Percentiles rank a stretch among this genome's conserved stretches.
Conservation (phyloP, 2,329 filamentous ascomycete species). For the Penicillium sp. region DNA sequence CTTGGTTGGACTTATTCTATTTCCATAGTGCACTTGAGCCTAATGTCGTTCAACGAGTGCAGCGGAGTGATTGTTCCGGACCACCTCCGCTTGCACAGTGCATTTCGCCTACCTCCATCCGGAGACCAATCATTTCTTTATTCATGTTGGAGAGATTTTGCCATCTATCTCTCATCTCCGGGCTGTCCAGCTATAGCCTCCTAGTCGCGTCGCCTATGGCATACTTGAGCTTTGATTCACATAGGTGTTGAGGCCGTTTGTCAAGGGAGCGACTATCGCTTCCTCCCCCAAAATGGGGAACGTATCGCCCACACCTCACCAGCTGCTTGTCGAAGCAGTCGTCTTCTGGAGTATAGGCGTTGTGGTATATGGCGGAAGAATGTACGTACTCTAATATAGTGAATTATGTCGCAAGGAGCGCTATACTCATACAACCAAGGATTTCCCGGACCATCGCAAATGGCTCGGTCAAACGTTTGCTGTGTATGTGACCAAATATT, state of each 20-base stretch:
- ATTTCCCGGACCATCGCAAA: constrained; percentile 28
- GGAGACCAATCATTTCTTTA: not conserved
- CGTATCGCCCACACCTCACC: constrained; percentile 28
- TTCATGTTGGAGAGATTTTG: not conserved
- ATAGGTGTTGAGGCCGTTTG: not conserved
- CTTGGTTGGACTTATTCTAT: constrained; percentile 1
- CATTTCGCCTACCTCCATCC: not conserved
- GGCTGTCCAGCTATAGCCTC: not conserved
- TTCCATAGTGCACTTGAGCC: not conserved
- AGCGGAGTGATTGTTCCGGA: not conserved
- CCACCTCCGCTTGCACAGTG: not conserved
- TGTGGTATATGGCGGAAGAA: constrained; percentile 29
- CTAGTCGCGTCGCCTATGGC: not conserved
- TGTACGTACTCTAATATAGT: constrained; percentile 21
- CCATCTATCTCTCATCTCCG: no score
- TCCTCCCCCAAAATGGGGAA: constrained; percentile 26
- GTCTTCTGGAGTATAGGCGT: constrained; percentile 33
- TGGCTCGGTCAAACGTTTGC: constrained; percentile 29
- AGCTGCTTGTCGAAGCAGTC: constrained; percentile 29
- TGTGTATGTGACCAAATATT: constrained; percentile 17
- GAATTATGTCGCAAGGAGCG: not conserved
- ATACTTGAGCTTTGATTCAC: not conserved
- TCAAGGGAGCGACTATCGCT: not conserved
- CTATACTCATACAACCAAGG: constrained; percentile 14
- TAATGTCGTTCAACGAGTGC: constrained; percentile 12